Evolutionary conservation across 169 alveolate genomes (phyloP).

Genomic region (Plasmodium cynomolgi): DNA sequence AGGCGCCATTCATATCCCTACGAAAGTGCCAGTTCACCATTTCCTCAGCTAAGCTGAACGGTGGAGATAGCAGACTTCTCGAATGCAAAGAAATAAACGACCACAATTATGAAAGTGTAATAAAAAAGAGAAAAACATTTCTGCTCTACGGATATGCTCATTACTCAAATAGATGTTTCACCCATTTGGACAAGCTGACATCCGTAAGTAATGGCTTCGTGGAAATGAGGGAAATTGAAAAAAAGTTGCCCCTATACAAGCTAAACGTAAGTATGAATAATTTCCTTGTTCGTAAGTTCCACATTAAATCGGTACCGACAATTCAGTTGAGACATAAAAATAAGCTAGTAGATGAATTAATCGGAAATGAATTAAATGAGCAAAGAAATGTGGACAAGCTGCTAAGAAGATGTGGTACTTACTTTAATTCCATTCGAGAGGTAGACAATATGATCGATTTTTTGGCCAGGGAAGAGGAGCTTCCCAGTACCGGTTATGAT

Average conservation of each 20-base stretch:
- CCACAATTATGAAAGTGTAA: conserved; percentile 18
- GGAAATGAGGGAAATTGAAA: not conserved
- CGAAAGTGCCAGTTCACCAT: conserved; percentile 9
- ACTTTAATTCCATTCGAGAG: conserved; percentile 18
- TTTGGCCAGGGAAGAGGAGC: conserved; percentile 59
- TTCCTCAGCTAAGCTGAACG: conserved; percentile 2
- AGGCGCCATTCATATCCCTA: not conserved
- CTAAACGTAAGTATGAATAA: conserved; percentile 49
- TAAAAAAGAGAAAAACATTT: conserved; percentile 38
- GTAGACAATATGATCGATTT: conserved; percentile 48
- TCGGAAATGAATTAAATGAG: conserved; percentile 60
- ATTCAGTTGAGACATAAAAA: conserved; percentile 62
- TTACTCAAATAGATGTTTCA: conserved; percentile 42
- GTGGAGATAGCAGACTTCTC: not conserved
- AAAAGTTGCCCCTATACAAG: conserved; percentile 45
- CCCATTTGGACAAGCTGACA: conserved; percentile 10
- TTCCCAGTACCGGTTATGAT: not conserved
- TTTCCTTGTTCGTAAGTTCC: conserved; percentile 46
- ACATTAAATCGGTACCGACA: conserved; percentile 60
- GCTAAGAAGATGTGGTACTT: conserved; percentile 18
- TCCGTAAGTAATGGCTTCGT: not conserved
- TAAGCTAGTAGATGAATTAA: conserved; percentile 53
- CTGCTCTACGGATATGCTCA: conserved; percentile 67
- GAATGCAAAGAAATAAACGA: conserved; percentile 66
- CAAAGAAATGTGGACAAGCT: conserved; percentile 20